Base-by-base conservation (phyloP, 768 basidiomycete species). In the Scleroderma bovista region DNA sequence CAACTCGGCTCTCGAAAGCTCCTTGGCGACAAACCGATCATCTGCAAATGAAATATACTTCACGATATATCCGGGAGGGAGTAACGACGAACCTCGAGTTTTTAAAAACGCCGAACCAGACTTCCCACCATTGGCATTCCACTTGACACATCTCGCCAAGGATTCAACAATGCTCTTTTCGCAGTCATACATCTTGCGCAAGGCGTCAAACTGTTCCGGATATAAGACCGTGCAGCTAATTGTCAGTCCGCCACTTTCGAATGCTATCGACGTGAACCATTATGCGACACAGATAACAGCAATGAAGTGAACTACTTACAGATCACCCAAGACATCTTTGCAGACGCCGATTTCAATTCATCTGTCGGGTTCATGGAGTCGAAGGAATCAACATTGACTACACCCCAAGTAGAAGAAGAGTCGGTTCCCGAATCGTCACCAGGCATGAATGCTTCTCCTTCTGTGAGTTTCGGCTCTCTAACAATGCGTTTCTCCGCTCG, bases 1-100 rank as follows among this genome's bases (percentile, higher is more conserved):
- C 56, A 97, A 72, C 61, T 99, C 96, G 26, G 88, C 76, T 50
- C 81, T 78, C 0, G 94, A 95, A 23, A 98, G 78, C 58, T 97
- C 95, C 61, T 99, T 99, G 31, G 95, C 92, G 56, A 99, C 96
- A 75, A 98, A 98, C 6, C 96, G 92, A 65, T 98, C 93, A 61
- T 99, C 95, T 96, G 49, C 16, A 11, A 54, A 38, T 13, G 36
- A 41, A 41, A 13, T 39, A 37, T 2, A 57, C 24, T 33, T 44
- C 43, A 36, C 16, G 17, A 37, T 15, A n/a, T 32, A 50, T 48
- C 20, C 12, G 32, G 9, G n/a, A 38, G 45, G 34, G 47, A 23
- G 33, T 44, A 17, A 51, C 20, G 3, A 57, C 74, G 36, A 51
- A 91, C 94, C 94, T 74, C 84, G 76, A 15, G 95, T 97, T 70